These are phyloP conservation scores for Acer yangbiense DNA, from an alignment of 345 rosid genomes.

Conservation along the genomic window DNA sequence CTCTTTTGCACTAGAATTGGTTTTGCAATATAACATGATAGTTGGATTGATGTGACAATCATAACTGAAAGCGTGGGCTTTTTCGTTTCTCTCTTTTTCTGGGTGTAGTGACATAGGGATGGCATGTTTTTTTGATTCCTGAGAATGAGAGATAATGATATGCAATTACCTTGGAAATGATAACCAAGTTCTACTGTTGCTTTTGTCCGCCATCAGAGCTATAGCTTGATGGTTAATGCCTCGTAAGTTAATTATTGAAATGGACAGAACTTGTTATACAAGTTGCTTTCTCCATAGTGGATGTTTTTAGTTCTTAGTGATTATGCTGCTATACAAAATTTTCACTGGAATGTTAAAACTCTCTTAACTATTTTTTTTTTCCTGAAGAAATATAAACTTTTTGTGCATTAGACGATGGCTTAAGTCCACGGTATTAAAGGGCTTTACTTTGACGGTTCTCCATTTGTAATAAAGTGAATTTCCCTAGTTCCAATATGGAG, in stretches of 20 bases:
- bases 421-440: too few species aligned
- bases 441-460: too few species aligned
- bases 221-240: background rate
- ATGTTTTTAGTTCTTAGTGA: background rate
- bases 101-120: background rate
- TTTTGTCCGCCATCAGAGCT: conserved; percentile 1
- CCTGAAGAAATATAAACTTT: too few species aligned
- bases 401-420: too few species aligned
- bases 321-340: background rate
- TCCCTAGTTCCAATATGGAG: too few species aligned
- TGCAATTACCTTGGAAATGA: conserved; percentile 6
- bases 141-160: conserved; percentile 12
- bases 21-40: background rate
- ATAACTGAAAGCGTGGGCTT: background rate
- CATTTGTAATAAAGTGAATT: too few species aligned
- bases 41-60: conserved; percentile 1
- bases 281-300: background rate
- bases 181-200: conserved; percentile 9
- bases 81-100: background rate
- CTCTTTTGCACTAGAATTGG: background rate
- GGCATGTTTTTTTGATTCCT: background rate
- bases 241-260: background rate
- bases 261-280: background rate
- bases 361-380: too few species aligned
- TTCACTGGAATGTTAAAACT: background rate